Evolutionary conservation across 2,329 filamentous ascomycete genomes (phyloP), one percentile per base, ranked within the genome.

Genomic region (Pleurostoma richardsiae): DNA sequence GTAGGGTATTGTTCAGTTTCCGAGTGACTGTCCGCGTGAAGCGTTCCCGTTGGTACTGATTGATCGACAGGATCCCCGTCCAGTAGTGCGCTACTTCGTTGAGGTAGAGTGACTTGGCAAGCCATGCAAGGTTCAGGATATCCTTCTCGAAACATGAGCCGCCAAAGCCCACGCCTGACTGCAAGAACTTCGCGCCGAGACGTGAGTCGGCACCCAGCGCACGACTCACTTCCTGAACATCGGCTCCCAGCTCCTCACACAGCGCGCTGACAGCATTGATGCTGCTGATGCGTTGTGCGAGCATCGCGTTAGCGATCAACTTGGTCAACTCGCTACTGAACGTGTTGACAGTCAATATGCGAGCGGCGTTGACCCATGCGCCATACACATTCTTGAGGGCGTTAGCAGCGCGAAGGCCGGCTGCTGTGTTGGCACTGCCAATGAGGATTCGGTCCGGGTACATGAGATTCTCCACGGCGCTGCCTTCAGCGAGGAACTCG

Each of bases 111-210:
- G 69, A 72, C 49, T 80, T 72, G 1, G 81, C 76, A 4, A 84
- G 67, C 59, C 83, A 83, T 3, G 75, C 70, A 36, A 85, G 62
- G 56, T 70, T 79, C 26, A 78, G 65, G 43, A 83, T 76, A 55
- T 85, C 81, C 56, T 85, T 85, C 51, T 76, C 71, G 62, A 85
- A 83, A 57, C 82, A 85, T 6, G 73, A 79, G 1, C 81, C 81
- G n/a, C 81, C 82, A 52, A 83, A 85, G 1, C 82, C 81, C 8
- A 82, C 66, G 5, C 74, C 74, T 2, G 80, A 74, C 57, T 82
- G 77, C 6, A 85, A 66, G 59, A 82, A 79, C 45, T 73, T 71
- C 1, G 69, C 58, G 0, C 81, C 81, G 39, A 85, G 77, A 19
- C 81, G 68, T 3, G 63, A 62, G 58, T 85, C 81, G 26, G 76